A percentile compares a stretch with the other conserved stretches of the same genome.
phyloP scores from a whole-genome alignment of 2,329 filamentous ascomycete species.

The Cadophora malorum region DNA sequence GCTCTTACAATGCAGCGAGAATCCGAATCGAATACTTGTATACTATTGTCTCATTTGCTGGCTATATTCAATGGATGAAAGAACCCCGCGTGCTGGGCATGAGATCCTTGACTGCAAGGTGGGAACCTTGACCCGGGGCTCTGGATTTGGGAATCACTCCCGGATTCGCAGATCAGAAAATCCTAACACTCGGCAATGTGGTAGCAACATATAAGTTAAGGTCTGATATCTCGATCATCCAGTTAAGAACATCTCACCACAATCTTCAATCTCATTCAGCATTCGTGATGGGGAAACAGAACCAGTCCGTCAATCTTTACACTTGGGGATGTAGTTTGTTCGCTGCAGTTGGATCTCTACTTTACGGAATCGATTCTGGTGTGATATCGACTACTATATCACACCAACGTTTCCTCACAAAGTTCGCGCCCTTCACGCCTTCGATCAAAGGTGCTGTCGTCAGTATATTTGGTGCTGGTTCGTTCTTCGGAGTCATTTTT shows the following conservation, averaged over 20 bases:
- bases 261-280: background rate
- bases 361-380: background rate
- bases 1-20: background rate
- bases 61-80: background rate
- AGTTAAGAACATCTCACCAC: background rate
- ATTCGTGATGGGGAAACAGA: constrained; percentile 26
- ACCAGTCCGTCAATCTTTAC: constrained; percentile 17
- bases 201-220: background rate
- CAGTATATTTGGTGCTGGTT: background rate
- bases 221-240: background rate
- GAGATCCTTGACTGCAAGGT: background rate
- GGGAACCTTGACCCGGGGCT: background rate
- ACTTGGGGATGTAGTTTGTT: constrained; percentile 1
- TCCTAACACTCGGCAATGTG: background rate
- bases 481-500: background rate
- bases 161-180: background rate
- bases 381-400: constrained; percentile 1
- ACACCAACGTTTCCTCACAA: background rate
- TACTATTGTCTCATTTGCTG: background rate
- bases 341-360: background rate
- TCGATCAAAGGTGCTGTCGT: constrained; percentile 1
- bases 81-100: background rate
- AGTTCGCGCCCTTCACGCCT: background rate
- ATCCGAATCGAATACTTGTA: background rate
- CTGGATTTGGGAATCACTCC: background rate